Evolutionary conservation across 257 asterid species (phyloP), one percentile per base, ranked within the genome.

Genomic region (Solanum piurae): DNA sequence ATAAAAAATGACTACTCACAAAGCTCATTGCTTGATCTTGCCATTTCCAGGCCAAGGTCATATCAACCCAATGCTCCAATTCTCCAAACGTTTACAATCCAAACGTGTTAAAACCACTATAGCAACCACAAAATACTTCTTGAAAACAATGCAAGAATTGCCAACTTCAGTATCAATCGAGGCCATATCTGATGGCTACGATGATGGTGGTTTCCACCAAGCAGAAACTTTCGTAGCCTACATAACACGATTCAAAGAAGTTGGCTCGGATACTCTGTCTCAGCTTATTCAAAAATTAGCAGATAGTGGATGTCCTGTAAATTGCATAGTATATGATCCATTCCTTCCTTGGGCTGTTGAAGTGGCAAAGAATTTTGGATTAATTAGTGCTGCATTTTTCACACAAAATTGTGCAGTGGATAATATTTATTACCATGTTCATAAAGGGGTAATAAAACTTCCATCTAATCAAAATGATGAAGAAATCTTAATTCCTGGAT

Each of bases 51-150:
- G 27, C 76, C 82, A 73, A 73, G 82, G 95, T 79, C 95, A 93
- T 86, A 83, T 91, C 52, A 93, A 93, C 86, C 95, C 94, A 4
- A 86, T 93, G 87, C 91, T 92, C 87, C 94, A 93, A 86, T 93
- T 93, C 88, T 91, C 93, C 12, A 93, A 93, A 49, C 91, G 93
- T 14, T 90, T 91, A 42, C 38, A 89, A 85, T 87, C 85, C 55
- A 89, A 89, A 90, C 87, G 27, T 7, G 87, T 84, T 9, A 64
- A 84, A 34, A 84, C 64, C 40, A 88, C 88, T 2, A 3, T 88
- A 6, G 88, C 84, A 10, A 3, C 36, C 2, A 86, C 90, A 20
- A 77, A 77, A 13, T 66, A 1, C 37, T 36, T 52, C 12, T 37
- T 80, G 36, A 86, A 80, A 60, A 86, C 87, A 36, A 5, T 80